Evolutionary conservation across 176 grass and related monocot species (phyloP), one percentile per base, ranked within the genome.

Genomic region (Aegilops speltoides): DNA sequence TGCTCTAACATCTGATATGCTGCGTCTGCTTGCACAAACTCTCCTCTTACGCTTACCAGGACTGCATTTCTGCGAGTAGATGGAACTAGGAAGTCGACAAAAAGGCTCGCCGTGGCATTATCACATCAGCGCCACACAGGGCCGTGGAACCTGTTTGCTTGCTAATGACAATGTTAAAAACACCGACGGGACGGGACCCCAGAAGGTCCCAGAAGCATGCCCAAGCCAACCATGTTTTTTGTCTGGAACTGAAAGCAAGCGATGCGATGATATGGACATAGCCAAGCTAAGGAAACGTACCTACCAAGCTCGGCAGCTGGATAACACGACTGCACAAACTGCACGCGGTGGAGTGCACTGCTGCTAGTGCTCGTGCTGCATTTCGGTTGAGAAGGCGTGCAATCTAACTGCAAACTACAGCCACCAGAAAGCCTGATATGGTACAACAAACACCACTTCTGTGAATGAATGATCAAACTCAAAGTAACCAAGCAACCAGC

Each of bases 361-460:
- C 24, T 74, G 8, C 43, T 29, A 45, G 41, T 50, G 8, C 40
- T 9, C 6, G 68, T 41, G 28, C 15, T 37, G 8, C n/a, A 76
- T 7, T 50, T 48, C 16, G 15, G 19, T 64, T 76, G 23, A 23
- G 82, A 61, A 59, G n/a, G 54, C 15, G n/a, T 14, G 38, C 38
- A 25, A 38, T 38, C 40, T 16, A 40, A 28, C 23, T 48, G 71
- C 16, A 43, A 43, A 28, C 34, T 31, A 3, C 11, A n/a, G 37
- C 57, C 11, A 77, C 62, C 19, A 34, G 37, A 76, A 50, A n/a
- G 41, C 13, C 20, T 73, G 41, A 41, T 50, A 29, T 50, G 83
- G 83, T 84, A 65, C 59, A 84, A 76, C 38, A 84, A 84, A 66
- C 69, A 16, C 13, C 38, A 77, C 37, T 76, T 16, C 23, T 24